Conservation (phyloP, 2,329 filamentous ascomycete genomes). For the Bipolaris oryzae region DNA sequence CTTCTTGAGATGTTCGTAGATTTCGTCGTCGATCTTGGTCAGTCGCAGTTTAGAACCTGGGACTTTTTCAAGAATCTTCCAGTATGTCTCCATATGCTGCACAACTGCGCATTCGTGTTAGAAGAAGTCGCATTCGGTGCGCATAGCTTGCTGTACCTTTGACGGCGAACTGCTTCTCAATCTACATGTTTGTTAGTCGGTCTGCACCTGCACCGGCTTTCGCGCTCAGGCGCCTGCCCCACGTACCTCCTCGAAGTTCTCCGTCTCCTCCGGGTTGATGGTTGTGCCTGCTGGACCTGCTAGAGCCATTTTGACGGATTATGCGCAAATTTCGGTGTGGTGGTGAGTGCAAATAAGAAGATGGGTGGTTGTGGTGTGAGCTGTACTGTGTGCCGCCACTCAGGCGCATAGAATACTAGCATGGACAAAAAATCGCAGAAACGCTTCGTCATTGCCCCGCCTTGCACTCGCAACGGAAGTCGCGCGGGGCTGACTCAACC, state of each 20-base stretch:
- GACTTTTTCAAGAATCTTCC: conserved; percentile 90
- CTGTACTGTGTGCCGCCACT: not conserved
- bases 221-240: conserved; percentile 1
- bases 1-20: conserved; percentile 82
- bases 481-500: conserved; percentile 45
- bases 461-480: conserved; percentile 9
- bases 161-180: conserved; percentile 99
- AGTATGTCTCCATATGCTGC: conserved; percentile 96
- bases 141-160: conserved; percentile 66
- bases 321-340: not conserved
- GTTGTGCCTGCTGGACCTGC: conserved; percentile 31
- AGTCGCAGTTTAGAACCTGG: conserved; percentile 87
- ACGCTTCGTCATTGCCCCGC: conserved; percentile 36
- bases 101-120: conserved; percentile 63
- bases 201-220: conserved; percentile 4
- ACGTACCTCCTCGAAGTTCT: conserved; percentile 73
- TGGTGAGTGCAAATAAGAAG: not conserved
- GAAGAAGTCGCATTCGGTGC: not conserved
- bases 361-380: not conserved
- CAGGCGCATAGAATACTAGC: conserved; percentile 1
- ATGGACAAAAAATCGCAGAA: conserved; percentile 30
- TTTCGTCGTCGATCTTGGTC: conserved; percentile 94
- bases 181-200: conserved; percentile 60
- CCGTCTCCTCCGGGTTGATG: conserved; percentile 62
- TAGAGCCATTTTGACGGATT: conserved; percentile 25